Conservation (phyloP, 352 stramenopile species). For the Lagenidium sp. region DNA sequence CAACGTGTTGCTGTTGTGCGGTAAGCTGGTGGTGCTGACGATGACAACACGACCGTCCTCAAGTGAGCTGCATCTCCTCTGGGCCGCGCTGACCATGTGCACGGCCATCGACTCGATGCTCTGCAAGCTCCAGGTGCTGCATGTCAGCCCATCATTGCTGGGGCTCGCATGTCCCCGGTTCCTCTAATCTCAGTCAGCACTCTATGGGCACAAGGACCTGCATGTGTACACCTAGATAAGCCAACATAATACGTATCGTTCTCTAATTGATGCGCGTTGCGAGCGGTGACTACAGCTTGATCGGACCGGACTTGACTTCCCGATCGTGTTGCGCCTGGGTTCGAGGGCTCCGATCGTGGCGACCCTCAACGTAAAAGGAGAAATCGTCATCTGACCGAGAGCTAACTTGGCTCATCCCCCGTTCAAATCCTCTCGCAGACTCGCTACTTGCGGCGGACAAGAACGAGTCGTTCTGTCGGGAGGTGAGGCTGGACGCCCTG, state of each 20-base stretch:
- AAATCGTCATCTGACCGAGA: slow-evolving; percentile 49
- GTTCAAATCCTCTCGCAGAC: slow-evolving; percentile 4
- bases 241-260: too few species aligned
- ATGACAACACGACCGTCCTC: background rate
- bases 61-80: slow-evolving; percentile 45
- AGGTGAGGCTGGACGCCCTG: background rate
- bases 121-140: slow-evolving; percentile 53
- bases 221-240: too few species aligned
- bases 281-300: slow-evolving; percentile 11
- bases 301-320: slow-evolving; percentile 6
- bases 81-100: slow-evolving; percentile 68
- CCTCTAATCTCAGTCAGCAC: slow-evolving; percentile 10
- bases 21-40: too few species aligned
- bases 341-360: slow-evolving; percentile 8
- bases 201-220: too few species aligned
- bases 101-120: slow-evolving; percentile 52
- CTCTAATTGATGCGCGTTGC: too few species aligned
- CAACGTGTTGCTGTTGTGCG: too few species aligned
- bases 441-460: slow-evolving; percentile 46
- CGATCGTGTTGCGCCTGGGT: slow-evolving; percentile 5
- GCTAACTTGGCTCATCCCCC: slow-evolving; percentile 23
- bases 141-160: slow-evolving; percentile 50
- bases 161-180: slow-evolving; percentile 59
- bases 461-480: slow-evolving; percentile 24
- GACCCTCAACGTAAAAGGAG: slow-evolving; percentile 39